Conservation (phyloP, 164 flowering plant species). For the Brasenia schreberi region DNA sequence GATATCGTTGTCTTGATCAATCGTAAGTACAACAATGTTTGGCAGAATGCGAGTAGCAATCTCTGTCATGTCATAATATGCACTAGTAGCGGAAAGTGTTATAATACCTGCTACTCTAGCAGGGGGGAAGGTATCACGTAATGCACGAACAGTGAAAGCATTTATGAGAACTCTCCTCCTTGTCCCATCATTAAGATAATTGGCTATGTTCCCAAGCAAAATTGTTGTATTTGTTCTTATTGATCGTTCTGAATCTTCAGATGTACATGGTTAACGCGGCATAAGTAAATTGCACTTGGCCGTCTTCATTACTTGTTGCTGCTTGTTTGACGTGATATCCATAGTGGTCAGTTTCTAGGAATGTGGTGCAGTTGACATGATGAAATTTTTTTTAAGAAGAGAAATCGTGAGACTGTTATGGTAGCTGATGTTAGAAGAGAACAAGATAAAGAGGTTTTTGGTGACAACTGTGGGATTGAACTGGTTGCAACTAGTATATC, state of each 20-base stretch:
- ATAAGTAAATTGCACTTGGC: too few species aligned
- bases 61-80: slow-evolving; percentile 77
- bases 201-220: slow-evolving; percentile 89
- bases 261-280: too few species aligned
- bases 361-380: too few species aligned
- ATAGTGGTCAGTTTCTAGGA: too few species aligned
- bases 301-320: too few species aligned
- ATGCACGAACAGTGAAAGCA: slow-evolving; percentile 97
- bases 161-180: slow-evolving; percentile 96
- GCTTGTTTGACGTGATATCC: too few species aligned
- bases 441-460: too few species aligned
- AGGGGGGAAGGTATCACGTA: slow-evolving; percentile 92
- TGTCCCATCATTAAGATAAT: slow-evolving; percentile 87
- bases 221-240: slow-evolving; percentile 97
- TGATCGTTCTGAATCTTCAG: slow-evolving; percentile 44
- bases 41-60: slow-evolving; percentile 92
- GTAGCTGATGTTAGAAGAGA: too few species aligned
- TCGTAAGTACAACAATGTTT: slow-evolving; percentile 75
- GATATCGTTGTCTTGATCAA: slow-evolving; percentile 95
- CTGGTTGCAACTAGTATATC: too few species aligned
- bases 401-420: too few species aligned
- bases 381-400: too few species aligned
- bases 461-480: too few species aligned
- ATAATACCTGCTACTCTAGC: slow-evolving; percentile 98
- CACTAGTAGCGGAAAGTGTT: slow-evolving; percentile 93